Evolutionary conservation across 306 rosid genomes (phyloP).

Genomic region (Benincasa hispida): DNA sequence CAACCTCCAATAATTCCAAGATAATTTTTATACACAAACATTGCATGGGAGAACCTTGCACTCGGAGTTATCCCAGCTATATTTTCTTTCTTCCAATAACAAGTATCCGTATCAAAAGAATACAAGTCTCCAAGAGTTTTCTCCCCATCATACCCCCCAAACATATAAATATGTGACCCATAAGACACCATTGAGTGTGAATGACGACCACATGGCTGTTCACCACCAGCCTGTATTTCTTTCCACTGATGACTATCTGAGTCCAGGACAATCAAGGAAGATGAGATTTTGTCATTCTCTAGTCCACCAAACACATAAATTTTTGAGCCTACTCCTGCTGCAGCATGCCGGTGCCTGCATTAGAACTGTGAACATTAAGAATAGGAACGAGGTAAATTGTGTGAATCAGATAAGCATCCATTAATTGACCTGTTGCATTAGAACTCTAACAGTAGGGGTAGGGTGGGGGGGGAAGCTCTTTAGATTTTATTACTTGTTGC

Average conservation of each 20-base stretch:
- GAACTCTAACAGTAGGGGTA: background rate
- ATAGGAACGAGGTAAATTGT: background rate
- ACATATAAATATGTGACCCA: constrained; percentile 49
- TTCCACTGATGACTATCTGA: constrained; percentile 48
- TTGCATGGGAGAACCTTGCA: constrained; percentile 87
- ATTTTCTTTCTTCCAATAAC: constrained; percentile 63
- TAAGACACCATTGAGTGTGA: constrained; percentile 83
- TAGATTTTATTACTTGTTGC: background rate
- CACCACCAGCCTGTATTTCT: constrained; percentile 47
- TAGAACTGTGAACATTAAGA: constrained; percentile 13
- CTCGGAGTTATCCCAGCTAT: constrained; percentile 61
- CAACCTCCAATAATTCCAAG: constrained; percentile 90
- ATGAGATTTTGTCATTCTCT: constrained; percentile 43
- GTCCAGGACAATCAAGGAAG: constrained; percentile 59
- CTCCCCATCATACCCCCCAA: constrained; percentile 76
- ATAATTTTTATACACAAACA: constrained; percentile 59
- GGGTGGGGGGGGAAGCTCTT: background rate
- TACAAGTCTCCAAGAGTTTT: constrained; percentile 80
- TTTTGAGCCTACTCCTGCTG: constrained; percentile 50
- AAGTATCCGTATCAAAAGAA: constrained; percentile 45
- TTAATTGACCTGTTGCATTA: background rate
- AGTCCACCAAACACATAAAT: constrained; percentile 94
- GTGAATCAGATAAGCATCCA: background rate
- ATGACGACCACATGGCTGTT: constrained; percentile 69
- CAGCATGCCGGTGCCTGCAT: constrained; percentile 89